phyloP scores from a whole-genome alignment of 2,329 filamentous ascomycete species.

The Fusarium nurragi region DNA sequence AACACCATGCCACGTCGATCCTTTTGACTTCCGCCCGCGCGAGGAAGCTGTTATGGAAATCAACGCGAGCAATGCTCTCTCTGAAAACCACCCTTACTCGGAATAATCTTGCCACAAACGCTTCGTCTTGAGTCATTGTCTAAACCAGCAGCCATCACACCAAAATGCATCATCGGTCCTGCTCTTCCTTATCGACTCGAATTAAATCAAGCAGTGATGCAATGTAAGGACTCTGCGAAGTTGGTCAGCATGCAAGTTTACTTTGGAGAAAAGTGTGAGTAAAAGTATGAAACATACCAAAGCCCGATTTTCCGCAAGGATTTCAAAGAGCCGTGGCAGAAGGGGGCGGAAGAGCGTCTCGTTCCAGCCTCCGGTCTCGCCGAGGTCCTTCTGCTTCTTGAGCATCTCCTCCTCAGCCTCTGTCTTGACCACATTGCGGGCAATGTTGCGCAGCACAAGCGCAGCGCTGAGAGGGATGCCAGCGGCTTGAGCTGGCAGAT shows the following conservation, averaged over 20 bases:
- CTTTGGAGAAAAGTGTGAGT: neutral
- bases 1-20: constrained; percentile 19
- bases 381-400: constrained; percentile 57
- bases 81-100: neutral
- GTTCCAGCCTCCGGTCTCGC: constrained; percentile 68
- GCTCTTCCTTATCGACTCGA: constrained; percentile 43
- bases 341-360: constrained; percentile 74
- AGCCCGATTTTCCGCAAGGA: constrained; percentile 74
- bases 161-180: constrained; percentile 32
- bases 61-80: constrained; percentile 6
- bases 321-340: constrained; percentile 71
- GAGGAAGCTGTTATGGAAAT: constrained; percentile 10
- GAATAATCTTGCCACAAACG: constrained; percentile 10
- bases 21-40: constrained; percentile 27
- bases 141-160: neutral
- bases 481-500: constrained; percentile 70
- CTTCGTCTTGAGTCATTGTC: constrained; percentile 19
- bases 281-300: constrained; percentile 56
- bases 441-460: constrained; percentile 81
- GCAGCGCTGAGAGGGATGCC: constrained; percentile 83
- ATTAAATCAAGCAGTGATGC: constrained; percentile 54
- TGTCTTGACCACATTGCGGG: constrained; percentile 71
- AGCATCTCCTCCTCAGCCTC: constrained; percentile 65
- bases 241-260: constrained; percentile 23
- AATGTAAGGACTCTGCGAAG: constrained; percentile 52